Evolutionary conservation across 495 filamentous ascomycete species (phyloP).

Genomic region (Entonaema liquescens): DNA sequence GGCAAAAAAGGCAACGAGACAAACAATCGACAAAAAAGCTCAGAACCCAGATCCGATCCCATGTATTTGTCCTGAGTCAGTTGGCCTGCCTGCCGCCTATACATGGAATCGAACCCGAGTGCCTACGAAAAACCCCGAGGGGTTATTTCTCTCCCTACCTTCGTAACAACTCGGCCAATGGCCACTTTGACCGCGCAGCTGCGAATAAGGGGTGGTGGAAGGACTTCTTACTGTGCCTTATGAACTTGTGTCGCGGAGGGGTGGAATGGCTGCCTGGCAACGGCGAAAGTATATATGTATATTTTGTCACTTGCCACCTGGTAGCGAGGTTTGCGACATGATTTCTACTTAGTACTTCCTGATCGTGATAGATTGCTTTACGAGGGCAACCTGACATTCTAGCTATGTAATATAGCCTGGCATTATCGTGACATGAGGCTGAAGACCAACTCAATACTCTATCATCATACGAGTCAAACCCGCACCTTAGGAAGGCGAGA

Average conservation of each 20-base stretch:
- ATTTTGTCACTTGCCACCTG: neutral
- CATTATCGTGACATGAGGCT: neutral
- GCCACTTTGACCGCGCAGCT: neutral
- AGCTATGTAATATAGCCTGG: neutral
- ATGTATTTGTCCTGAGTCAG: neutral
- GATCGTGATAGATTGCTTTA: neutral
- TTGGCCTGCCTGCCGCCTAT: neutral
- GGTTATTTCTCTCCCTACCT: conserved; percentile 3
- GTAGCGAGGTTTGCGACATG: neutral
- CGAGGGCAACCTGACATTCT: neutral
- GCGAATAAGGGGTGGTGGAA: conserved; percentile 1
- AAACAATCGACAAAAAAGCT: neutral
- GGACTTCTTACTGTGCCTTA: neutral
- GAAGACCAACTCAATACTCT: neutral
- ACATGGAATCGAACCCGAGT: neutral
- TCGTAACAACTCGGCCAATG: neutral
- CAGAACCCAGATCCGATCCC: neutral
- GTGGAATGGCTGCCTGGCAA: neutral
- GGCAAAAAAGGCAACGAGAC: neutral
- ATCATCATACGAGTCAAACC: no score
- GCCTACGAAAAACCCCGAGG: conserved; percentile 6
- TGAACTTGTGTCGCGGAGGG: neutral
- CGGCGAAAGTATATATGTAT: neutral
- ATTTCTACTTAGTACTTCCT: neutral
- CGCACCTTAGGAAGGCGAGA: no score